Conservation (phyloP, 352 stramenopile species). For the Plasmopara halstedii region DNA sequence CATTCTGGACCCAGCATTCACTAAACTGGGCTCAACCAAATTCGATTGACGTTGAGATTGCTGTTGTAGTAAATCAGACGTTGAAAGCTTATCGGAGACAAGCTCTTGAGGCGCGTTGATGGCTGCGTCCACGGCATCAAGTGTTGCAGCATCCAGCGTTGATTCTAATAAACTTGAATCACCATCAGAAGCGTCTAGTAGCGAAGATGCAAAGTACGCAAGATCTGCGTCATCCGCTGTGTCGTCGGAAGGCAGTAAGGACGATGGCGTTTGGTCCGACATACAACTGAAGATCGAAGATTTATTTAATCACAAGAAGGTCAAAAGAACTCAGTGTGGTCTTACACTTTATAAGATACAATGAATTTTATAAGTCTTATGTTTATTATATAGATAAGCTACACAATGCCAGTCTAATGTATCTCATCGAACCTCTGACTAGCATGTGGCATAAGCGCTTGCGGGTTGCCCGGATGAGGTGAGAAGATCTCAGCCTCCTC, state of each 20-base stretch:
- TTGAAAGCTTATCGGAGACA: background rate
- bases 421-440: conserved; percentile 20
- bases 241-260: conserved; percentile 1
- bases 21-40: background rate
- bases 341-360: too few species aligned
- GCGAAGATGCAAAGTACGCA: conserved; percentile 26
- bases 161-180: conserved; percentile 18
- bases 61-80: background rate
- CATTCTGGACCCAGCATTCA: conserved; percentile 2
- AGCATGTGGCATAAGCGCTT: conserved; percentile 21
- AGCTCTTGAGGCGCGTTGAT: conserved; percentile 19
- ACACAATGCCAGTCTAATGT: conserved; percentile 5
- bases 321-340: too few species aligned
- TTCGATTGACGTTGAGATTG: background rate
- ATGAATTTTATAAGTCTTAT: background rate
- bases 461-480: conserved; percentile 37
- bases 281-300: conserved; percentile 4
- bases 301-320: too few species aligned
- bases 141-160: conserved; percentile 23
- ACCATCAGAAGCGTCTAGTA: conserved; percentile 29
- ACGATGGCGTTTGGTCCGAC: conserved; percentile 15
- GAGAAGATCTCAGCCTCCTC: conserved; percentile 65
- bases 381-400: conserved; percentile 2
- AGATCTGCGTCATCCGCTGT: conserved; percentile 29
- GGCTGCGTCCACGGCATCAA: conserved; percentile 32